Evolutionary conservation across 2,329 filamentous ascomycete genomes (phyloP).

Genomic region (Lasiodiplodia theobromae): DNA sequence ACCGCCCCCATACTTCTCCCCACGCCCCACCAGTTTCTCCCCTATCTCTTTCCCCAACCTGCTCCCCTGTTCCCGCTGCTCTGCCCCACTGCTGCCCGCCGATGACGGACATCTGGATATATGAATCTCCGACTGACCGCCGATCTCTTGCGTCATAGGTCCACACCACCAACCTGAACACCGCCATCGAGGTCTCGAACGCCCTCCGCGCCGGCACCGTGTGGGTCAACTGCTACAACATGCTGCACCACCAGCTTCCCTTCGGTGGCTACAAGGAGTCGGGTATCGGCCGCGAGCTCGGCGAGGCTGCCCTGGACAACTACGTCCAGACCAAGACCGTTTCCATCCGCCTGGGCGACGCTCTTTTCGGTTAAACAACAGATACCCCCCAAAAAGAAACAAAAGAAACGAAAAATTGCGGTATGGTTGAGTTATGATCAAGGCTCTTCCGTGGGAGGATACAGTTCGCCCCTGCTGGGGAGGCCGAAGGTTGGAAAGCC

Average conservation of each 20-base stretch:
- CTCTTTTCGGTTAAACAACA: constrained; percentile 46
- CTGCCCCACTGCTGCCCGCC: background rate
- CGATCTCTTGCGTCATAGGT: constrained; percentile 44
- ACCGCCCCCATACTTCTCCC: constrained; percentile 13
- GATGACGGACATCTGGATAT: background rate
- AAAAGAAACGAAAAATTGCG: background rate
- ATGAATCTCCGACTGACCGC: constrained; percentile 6
- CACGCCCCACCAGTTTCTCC: background rate
- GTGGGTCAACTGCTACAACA: constrained; percentile 76
- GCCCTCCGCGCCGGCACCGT: constrained; percentile 73
- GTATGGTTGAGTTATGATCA: background rate
- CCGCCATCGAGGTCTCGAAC: constrained; percentile 77
- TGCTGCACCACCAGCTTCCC: constrained; percentile 70
- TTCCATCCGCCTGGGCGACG: constrained; percentile 57
- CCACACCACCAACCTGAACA: constrained; percentile 81
- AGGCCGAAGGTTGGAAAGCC: background rate
- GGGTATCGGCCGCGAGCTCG: constrained; percentile 58
- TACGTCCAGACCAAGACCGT: constrained; percentile 55
- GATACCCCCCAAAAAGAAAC: background rate
- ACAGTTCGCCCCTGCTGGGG: background rate
- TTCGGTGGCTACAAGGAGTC: constrained; percentile 61
- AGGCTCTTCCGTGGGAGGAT: constrained; percentile 1
- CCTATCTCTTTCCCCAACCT: constrained; percentile 6
- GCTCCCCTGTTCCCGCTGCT: background rate
- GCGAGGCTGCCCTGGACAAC: constrained; percentile 58